Percentiles rank a stretch among this genome's conserved stretches.
Evolutionary conservation across 768 basidiomycete species (phyloP).

Genomic region (Leccinum disarticulatum): DNA sequence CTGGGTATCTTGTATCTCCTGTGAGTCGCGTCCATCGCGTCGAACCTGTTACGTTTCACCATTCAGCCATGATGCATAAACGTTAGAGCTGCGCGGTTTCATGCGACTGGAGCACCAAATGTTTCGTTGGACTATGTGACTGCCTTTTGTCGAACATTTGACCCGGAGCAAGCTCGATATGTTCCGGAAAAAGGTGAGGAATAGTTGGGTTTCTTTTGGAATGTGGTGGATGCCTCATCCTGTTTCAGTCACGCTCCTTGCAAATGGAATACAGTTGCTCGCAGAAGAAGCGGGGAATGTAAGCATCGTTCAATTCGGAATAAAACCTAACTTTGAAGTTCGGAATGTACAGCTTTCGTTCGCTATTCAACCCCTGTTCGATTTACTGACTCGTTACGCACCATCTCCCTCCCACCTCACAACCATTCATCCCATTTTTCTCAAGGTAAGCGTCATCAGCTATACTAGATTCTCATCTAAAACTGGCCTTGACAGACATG

Average conservation of each 20-base stretch:
- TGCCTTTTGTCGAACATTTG: conserved; percentile 63
- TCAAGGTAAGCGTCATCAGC: conserved; percentile 46
- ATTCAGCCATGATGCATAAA: neutral
- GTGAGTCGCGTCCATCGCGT: conserved; percentile 41
- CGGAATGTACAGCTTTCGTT: conserved; percentile 35
- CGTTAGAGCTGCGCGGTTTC: conserved; percentile 59
- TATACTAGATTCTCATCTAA: neutral
- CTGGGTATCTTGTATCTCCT: conserved; percentile 70
- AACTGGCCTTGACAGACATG: conserved; percentile 47
- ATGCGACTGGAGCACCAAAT: conserved; percentile 34
- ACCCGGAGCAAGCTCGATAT: conserved; percentile 59
- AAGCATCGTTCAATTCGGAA: conserved; percentile 22
- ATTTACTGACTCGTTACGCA: conserved; percentile 63
- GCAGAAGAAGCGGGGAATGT: conserved; percentile 54
- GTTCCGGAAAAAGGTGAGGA: conserved; percentile 67
- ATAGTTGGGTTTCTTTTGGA: neutral
- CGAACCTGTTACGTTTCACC: neutral
- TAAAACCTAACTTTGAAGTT: conserved; percentile 15
- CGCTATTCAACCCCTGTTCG: conserved; percentile 58
- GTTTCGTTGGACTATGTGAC: conserved; percentile 45
- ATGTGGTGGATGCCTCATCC: conserved; percentile 3
- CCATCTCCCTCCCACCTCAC: conserved; percentile 60
- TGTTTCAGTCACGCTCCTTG: conserved; percentile 59
- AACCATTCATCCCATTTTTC: conserved; percentile 65
- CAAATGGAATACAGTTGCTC: conserved; percentile 56